Conservation (phyloP, 345 rosid genomes). For the Fremontodendron californicum region DNA sequence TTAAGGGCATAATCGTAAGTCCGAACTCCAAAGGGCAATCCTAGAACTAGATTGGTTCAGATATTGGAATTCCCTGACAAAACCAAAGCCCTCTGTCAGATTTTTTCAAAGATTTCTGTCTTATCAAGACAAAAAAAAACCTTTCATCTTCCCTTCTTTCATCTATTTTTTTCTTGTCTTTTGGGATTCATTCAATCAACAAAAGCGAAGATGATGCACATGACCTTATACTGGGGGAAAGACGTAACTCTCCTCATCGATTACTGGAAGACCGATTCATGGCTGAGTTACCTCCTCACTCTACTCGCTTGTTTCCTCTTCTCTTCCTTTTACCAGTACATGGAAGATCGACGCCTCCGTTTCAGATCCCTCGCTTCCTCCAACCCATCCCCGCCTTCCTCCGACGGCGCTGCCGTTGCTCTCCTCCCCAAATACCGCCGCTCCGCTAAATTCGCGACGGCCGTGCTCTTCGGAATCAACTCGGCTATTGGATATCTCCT, state of each 20-base stretch:
- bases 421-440: slow-evolving; percentile 26
- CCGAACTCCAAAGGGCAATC: not conserved
- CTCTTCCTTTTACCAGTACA: slow-evolving; percentile 61
- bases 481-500: slow-evolving; percentile 69
- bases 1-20: not conserved
- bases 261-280: slow-evolving; percentile 66
- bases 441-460: slow-evolving; percentile 35
- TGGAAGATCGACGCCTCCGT: slow-evolving; percentile 54
- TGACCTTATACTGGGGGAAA: slow-evolving; percentile 83
- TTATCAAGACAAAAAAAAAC: not conserved
- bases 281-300: slow-evolving; percentile 58
- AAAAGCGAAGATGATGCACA: slow-evolving; percentile 75
- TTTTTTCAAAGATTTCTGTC: not conserved
- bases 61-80: not conserved
- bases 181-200: not conserved
- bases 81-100: not conserved
- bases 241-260: slow-evolving; percentile 63
- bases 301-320: slow-evolving; percentile 58
- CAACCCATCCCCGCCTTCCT: slow-evolving; percentile 1
- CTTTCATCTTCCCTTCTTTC: not conserved
- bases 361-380: slow-evolving; percentile 33
- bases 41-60: not conserved
- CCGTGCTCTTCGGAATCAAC: slow-evolving; percentile 56
- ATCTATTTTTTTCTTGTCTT: not conserved
- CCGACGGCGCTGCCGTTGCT: slow-evolving; percentile 29